A percentile compares a stretch with the other conserved stretches of the same genome.
phyloP scores from a whole-genome alignment of 2,329 filamentous ascomycete species.

The Penicillium sp. region DNA sequence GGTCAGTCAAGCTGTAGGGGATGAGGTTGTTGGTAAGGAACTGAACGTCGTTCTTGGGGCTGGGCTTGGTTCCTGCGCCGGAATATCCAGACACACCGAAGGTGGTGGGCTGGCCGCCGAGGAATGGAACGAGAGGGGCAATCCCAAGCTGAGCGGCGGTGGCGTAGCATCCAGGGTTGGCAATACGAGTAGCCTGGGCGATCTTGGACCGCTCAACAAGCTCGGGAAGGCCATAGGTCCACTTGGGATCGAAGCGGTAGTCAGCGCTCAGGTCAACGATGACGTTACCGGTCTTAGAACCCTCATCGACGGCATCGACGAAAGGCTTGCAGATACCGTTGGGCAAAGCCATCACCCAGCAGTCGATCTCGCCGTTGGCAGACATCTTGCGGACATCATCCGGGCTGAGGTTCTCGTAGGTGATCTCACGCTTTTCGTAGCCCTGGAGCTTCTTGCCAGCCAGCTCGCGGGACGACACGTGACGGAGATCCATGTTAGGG shows the following conservation, averaged over 20 bases:
- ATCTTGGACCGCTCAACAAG: slow-evolving; percentile 73
- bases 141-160: slow-evolving; percentile 90
- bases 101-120: slow-evolving; percentile 73
- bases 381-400: slow-evolving; percentile 86
- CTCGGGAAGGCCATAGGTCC: slow-evolving; percentile 90
- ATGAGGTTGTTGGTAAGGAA: slow-evolving; percentile 83
- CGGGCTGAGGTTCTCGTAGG: slow-evolving; percentile 82
- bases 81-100: slow-evolving; percentile 95
- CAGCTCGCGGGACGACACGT: slow-evolving; percentile 92
- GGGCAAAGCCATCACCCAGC: slow-evolving; percentile 95
- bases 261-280: slow-evolving; percentile 96
- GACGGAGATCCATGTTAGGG: slow-evolving; percentile 80
- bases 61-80: slow-evolving; percentile 90
- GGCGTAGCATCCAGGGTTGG: slow-evolving; percentile 93
- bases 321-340: slow-evolving; percentile 94
- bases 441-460: slow-evolving; percentile 81
- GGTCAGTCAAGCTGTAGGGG: slow-evolving; percentile 85
- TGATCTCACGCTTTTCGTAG: slow-evolving; percentile 86
- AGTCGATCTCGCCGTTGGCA: slow-evolving; percentile 78
- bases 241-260: slow-evolving; percentile 79
- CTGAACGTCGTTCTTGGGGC: slow-evolving; percentile 85
- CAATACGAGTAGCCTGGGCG: slow-evolving; percentile 72
- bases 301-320: slow-evolving; percentile 78
- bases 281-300: slow-evolving; percentile 64
- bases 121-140: slow-evolving; percentile 71